Conservation (phyloP, 108 stramenopile species). For the Cyclotella kingstonii region DNA sequence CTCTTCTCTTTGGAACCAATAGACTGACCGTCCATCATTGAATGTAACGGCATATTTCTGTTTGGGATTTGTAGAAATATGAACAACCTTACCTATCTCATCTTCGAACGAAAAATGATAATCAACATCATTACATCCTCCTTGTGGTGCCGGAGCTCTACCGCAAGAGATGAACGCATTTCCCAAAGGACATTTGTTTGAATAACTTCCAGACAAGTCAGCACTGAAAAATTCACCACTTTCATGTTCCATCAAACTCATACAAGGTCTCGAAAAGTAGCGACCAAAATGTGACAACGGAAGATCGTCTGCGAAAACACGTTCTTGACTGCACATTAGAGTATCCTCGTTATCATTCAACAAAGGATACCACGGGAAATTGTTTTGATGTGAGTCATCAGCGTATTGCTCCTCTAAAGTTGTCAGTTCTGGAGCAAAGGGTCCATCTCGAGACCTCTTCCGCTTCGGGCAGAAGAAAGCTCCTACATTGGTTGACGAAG, state of each 20-base stretch:
- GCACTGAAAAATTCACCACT: conserved; percentile 29
- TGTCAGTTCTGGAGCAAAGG: conserved; percentile 28
- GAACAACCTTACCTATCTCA: conserved; percentile 49
- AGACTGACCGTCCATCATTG: conserved; percentile 63
- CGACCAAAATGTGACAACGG: conserved; percentile 12
- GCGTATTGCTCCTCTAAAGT: conserved; percentile 24
- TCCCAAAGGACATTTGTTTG: conserved; percentile 26
- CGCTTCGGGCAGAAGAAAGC: conserved; percentile 45
- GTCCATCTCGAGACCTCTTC: conserved; percentile 25
- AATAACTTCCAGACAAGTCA: conserved; percentile 33
- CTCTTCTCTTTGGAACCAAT: conserved; percentile 51
- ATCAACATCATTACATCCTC: conserved; percentile 28
- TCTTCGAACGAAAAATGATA: conserved; percentile 36
- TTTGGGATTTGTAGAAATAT: conserved; percentile 13
- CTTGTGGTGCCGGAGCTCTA: conserved; percentile 2
- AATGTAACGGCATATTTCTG: conserved; percentile 56
- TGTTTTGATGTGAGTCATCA: conserved; percentile 18
- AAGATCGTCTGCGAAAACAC: conserved; percentile 27
- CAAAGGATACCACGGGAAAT: conserved; percentile 46
- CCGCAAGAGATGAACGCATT: conserved; percentile 31
- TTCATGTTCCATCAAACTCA: conserved; percentile 16
- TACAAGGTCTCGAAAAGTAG: conserved; percentile 22
- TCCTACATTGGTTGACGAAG: conserved; percentile 26
- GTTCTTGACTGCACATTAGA: conserved; percentile 40
- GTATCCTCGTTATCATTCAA: conserved; percentile 30